A percentile compares a stretch with the other conserved stretches of the same genome.
phyloP scores from a whole-genome alignment of 2,329 filamentous ascomycete genomes.

The Cladosporium sp. region DNA sequence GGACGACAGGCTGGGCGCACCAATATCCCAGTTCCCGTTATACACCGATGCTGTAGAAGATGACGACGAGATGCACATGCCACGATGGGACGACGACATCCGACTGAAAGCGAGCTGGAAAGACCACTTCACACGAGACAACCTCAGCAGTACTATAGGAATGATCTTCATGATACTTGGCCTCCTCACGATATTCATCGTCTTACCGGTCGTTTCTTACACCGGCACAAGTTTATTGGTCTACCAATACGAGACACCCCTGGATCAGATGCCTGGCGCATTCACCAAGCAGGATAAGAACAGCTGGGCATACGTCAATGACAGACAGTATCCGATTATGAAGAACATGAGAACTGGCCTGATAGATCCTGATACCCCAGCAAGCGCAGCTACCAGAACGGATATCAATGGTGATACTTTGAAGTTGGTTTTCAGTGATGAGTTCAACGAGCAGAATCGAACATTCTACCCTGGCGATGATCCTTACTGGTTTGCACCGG shows the following conservation, averaged over 20 bases:
- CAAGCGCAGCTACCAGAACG: slow-evolving; percentile 53
- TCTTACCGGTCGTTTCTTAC: slow-evolving; percentile 48
- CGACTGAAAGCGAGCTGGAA: slow-evolving; percentile 38
- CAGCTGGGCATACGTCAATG: slow-evolving; percentile 12
- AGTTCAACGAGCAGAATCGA: slow-evolving; percentile 64
- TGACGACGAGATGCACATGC: slow-evolving; percentile 54
- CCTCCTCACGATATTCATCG: slow-evolving; percentile 48
- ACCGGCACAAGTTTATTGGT: slow-evolving; percentile 37
- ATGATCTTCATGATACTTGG: slow-evolving; percentile 45
- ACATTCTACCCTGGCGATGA: slow-evolving; percentile 70
- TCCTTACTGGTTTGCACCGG: slow-evolving; percentile 63
- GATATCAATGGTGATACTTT: slow-evolving; percentile 57
- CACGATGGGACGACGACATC: slow-evolving; percentile 47
- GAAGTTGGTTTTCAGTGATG: slow-evolving; percentile 65
- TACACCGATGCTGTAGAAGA: slow-evolving; percentile 49
- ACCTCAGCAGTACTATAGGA: slow-evolving; percentile 41
- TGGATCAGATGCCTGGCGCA: slow-evolving; percentile 35
- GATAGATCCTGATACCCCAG: slow-evolving; percentile 65
- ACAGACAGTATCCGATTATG: slow-evolving; percentile 37
- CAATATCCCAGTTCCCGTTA: slow-evolving; percentile 42
- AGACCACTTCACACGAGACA: slow-evolving; percentile 44
- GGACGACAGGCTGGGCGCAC: slow-evolving; percentile 46
- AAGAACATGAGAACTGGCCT: slow-evolving; percentile 58
- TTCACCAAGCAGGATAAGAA: slow-evolving; percentile 4
- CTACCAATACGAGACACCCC: slow-evolving; percentile 36